Evolutionary conservation across 768 basidiomycete genomes (phyloP).

Genomic region (Lentinus tigrinus): DNA sequence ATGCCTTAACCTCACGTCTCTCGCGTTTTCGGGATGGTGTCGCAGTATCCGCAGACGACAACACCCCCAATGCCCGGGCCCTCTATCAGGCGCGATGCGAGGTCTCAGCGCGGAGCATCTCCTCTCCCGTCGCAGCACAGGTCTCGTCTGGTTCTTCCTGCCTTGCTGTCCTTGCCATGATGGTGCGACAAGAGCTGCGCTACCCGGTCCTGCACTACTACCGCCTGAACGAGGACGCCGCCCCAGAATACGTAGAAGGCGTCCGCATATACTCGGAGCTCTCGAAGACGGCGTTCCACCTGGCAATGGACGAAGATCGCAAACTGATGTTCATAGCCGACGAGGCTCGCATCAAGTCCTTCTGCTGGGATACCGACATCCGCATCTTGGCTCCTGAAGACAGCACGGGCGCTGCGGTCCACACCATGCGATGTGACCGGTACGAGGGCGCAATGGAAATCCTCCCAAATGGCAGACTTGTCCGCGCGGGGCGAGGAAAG

Average conservation of each 20-base stretch:
- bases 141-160: slow-evolving; percentile 19
- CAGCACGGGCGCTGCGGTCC: too few species aligned
- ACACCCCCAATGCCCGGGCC: slow-evolving; percentile 24
- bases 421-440: too few species aligned
- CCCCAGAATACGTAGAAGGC: not conserved
- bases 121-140: slow-evolving; percentile 5
- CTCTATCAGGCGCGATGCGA: slow-evolving; percentile 39
- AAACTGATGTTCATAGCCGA: slow-evolving; percentile 37
- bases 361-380: slow-evolving; percentile 21
- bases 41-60: too few species aligned
- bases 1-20: too few species aligned
- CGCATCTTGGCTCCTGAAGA: too few species aligned
- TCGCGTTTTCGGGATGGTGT: too few species aligned
- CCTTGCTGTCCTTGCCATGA: slow-evolving; percentile 25
- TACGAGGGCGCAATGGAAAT: too few species aligned
- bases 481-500: too few species aligned
- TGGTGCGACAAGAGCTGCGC: slow-evolving; percentile 27
- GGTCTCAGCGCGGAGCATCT: too few species aligned
- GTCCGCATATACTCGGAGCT: slow-evolving; percentile 16
- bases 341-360: slow-evolving; percentile 35
- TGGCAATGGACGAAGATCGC: slow-evolving; percentile 2
- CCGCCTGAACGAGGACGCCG: slow-evolving; percentile 17
- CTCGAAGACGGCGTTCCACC: slow-evolving; percentile 14
- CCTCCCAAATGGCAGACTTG: too few species aligned
- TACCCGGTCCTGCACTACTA: slow-evolving; percentile 28